Base-by-base conservation (phyloP, 2,329 filamentous ascomycete genomes). In the Byssoonygena ceratinophila region DNA sequence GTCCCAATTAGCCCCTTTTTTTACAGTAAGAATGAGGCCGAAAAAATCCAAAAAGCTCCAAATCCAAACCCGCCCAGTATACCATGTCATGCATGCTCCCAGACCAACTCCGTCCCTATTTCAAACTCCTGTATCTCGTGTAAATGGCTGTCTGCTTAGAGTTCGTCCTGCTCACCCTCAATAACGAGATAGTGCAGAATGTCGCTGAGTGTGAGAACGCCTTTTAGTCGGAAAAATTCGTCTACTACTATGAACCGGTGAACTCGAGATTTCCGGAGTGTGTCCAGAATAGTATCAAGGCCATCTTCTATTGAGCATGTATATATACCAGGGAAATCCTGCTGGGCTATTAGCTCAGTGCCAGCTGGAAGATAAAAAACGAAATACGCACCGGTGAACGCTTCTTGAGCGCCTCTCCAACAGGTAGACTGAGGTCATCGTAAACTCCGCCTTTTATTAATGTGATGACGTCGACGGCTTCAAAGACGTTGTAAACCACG, bases 311-410 rank as follows among this genome's bases (percentile, higher is more conserved):
- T 78, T 43, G 84, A 87, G 73, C 92, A 98, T 0, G 91, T 97
- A 70, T 96, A 97, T 58, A 98, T 97, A 40, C 94, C 92, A 0
- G 89, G 85, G 63, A 95, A 96, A 61, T 96, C 91, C 77, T 83
- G 56, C 12, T 6, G 11, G 34, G 25, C 12, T 41, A 46, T 53
- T 53, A 47, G 47, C 18, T 22, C 11, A 11, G n/a, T n/a, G n/a
- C n/a, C n/a, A n/a, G n/a, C n/a, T n/a, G n/a, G n/a, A n/a, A n/a
- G n/a, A n/a, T n/a, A n/a, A n/a, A n/a, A n/a, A n/a, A 20, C 2
- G 9, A 18, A 3, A 11, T 45, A 68, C 74, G 58, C 71, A 83
- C 80, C 49, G 94, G 86, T 11, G 87, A 81, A 57, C 91, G 81
- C 68, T 86, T 94, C 61, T 87, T 83, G 52, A 97, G 74, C 1